Conservation (phyloP, 352 stramenopile genomes). For the Globisporangium paroecandrum region DNA sequence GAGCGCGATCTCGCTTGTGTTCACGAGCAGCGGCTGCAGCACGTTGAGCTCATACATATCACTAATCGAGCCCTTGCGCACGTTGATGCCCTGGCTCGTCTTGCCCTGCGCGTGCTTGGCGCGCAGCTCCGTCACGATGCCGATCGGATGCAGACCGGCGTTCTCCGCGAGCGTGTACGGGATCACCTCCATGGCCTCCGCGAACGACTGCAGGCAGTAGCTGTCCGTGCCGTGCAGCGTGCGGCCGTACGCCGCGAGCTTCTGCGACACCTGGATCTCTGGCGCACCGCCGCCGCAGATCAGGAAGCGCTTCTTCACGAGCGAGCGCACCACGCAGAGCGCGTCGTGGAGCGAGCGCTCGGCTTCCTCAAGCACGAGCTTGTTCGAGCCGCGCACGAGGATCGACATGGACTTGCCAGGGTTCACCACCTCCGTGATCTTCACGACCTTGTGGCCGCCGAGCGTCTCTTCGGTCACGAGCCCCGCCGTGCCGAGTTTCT, state of each 20-base stretch:
- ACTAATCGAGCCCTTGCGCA: conserved; percentile 93
- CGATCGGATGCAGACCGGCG: conserved; percentile 97
- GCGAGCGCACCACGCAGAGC: conserved; percentile 95
- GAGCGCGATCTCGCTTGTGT: conserved; percentile 95
- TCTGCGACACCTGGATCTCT: conserved; percentile 96
- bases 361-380: conserved; percentile 97
- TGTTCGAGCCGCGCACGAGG: conserved; percentile 97
- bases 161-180: conserved; percentile 99
- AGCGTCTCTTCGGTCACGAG: conserved; percentile 96
- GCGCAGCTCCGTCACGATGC: conserved; percentile 97
- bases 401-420: conserved; percentile 97
- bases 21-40: conserved; percentile 98
- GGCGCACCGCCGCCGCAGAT: conserved; percentile 97
- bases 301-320: conserved; percentile 99
- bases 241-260: conserved; percentile 91
- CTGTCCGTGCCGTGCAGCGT: conserved; percentile 93
- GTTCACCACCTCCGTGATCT: conserved; percentile 97
- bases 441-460: conserved; percentile 96
- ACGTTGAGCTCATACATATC: conserved; percentile 99
- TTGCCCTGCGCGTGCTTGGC: conserved; percentile 92
- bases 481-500: conserved; percentile 95
- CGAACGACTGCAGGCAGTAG: conserved; percentile 97
- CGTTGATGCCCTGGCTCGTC: conserved; percentile 95
- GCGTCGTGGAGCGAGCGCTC: conserved; percentile 98
- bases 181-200: conserved; percentile 97